Evolutionary conservation across 2,329 filamentous ascomycete genomes (phyloP), one percentile per base, ranked within the genome.

Genomic region (Cladosporium colombiae): DNA sequence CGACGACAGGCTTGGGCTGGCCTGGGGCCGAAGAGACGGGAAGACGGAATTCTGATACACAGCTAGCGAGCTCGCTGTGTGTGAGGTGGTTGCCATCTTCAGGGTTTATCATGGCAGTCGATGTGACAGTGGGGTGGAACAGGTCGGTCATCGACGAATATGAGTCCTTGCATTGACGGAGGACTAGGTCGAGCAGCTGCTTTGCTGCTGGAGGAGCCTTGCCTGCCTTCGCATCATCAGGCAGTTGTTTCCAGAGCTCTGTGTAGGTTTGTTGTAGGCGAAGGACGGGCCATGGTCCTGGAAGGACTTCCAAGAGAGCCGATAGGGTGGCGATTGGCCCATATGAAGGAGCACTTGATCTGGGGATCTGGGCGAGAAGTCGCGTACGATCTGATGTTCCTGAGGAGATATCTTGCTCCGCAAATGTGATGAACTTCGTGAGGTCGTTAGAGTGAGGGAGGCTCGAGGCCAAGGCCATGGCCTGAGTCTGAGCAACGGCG

Each of bases 1-100:
- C 83, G 11, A 85, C 78, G 14, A 82, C 76, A 2, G 82, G 81
- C 67, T 82, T 82, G 25, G 44, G 62, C 23, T 66, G 63, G 25
- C 59, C 65, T 0, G 66, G 44, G 14, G 8, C 35, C 14, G 63
- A 46, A n/a, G 55, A 62, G 53, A 73, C 35, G 0, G 74, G 72
- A 18, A 76, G 65, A 37, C 65, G 63, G 64, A 77, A 77, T 29
- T 69, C 64, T 16, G 64, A 59, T n/a, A 77, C 68, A 31, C 70
- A 71, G 14, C 60, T 61, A 16, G 72, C 66, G 35, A 77, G 70
- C 16, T 68, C 64, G 49, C 68, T 64, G 67, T 76, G 75, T 23
- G 61, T 69, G 16, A 73, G 63, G 8, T 70, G 67, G 14, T 68
- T 70, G 40, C 71, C 69, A 49, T 68, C 71, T 44, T 72, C 71